Evolutionary conservation across 345 rosid species (phyloP), one percentile per base, ranked within the genome.

Genomic region (Syzygium jambos): DNA sequence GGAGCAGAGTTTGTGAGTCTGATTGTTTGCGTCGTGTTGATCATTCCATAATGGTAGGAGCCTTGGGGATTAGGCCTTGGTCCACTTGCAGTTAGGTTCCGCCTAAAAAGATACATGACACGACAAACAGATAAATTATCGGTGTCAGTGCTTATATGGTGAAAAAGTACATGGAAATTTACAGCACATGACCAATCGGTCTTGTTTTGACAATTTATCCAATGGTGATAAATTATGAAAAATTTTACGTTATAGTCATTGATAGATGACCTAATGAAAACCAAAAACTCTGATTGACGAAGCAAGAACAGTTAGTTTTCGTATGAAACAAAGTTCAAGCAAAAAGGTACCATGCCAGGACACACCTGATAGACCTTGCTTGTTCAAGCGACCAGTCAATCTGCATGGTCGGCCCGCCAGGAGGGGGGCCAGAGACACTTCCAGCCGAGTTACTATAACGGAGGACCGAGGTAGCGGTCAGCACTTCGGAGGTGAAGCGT

Each of bases 31-130:
- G 93, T 90, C 49, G 94, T 92, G 84, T 95, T 96, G 90, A 98
- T 93, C 90, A 96, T 78, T 52, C 99, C 99, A 90, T 96, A 96
- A 83, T 95, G 97, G 91, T 94, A 96, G n/a, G 98, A 95, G 11
- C 98, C 98, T 92, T 96, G 97, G 17, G 98, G 98, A 89, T 96
- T 96, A 19, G 98, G 96, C 87, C 98, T 94, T 1, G 98, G 95
- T 77, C 97, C 98, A 90, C 96, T 95, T 23, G 98, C 97, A 10
- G 95, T 90, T 87, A 95, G 91, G 87, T 96, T 96, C 88, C 92
- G 86, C 91, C 99, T 97, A 86, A 77, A 86, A 84, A 84, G 52
- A 86, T 77, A 27, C 19, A 78, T n/a, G 25, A 85, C 83, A 87
- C 21, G 30, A 55, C 38, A 1, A 73, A 56, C 77, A 12, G 49